Evolutionary conservation across 2,329 filamentous ascomycete genomes (phyloP).

Genomic region (Mariannaea sp.): DNA sequence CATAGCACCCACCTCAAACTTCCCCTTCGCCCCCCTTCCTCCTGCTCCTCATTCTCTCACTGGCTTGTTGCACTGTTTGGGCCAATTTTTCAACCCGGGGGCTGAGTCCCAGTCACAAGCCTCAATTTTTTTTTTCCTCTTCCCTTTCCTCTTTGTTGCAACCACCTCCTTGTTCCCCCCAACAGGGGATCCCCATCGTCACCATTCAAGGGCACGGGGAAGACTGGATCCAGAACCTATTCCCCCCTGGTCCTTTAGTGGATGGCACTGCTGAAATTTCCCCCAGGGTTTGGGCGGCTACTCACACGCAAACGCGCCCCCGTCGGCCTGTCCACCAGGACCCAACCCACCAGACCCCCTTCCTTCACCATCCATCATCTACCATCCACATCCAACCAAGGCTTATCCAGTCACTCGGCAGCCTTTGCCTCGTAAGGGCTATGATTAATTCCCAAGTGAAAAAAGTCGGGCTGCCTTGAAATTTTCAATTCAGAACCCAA

Average conservation of each 20-base stretch:
- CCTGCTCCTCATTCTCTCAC: not conserved
- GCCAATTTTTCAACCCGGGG: slow-evolving; percentile 13
- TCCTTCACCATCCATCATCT: no score
- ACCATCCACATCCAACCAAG: not conserved
- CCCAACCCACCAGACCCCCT: no score
- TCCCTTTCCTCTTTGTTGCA: no score
- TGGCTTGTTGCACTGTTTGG: slow-evolving; percentile 1
- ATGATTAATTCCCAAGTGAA: slow-evolving; percentile 6
- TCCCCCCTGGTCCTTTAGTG: not conserved
- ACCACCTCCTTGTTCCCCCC: no score
- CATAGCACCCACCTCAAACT: no score
- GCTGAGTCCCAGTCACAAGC: slow-evolving; percentile 22
- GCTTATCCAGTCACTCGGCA: not conserved
- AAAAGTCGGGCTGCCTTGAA: slow-evolving; percentile 2
- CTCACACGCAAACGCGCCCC: not conserved
- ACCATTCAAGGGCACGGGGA: no score
- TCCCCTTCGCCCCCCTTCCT: not conserved
- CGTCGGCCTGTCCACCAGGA: no score
- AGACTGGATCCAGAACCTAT: no score
- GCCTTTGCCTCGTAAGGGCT: not conserved
- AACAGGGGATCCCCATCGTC: no score
- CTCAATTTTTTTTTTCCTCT: slow-evolving; percentile 19
- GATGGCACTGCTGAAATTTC: not conserved
- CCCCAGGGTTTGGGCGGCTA: slow-evolving; percentile 12
- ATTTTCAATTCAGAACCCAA: no score